Evolutionary conservation across 306 rosid species (phyloP).

Genomic region (Coriaria nepalensis): DNA sequence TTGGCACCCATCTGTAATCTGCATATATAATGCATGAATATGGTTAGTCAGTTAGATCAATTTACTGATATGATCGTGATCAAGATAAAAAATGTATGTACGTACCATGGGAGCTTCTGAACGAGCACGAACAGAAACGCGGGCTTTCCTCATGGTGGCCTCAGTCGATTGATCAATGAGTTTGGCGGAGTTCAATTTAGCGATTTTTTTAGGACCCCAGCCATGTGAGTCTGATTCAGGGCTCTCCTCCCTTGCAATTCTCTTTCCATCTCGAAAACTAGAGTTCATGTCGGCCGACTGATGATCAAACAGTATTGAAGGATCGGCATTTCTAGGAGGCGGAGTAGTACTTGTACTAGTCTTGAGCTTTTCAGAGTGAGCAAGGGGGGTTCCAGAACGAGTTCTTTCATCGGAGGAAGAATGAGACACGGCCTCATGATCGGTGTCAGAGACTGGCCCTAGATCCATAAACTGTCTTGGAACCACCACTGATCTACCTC

Average conservation of each 20-base stretch:
- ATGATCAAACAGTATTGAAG: not conserved
- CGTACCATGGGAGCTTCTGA: conserved; percentile 92
- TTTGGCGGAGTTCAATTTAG: conserved; percentile 26
- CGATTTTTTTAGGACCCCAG: conserved; percentile 51
- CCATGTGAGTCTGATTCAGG: conserved; percentile 60
- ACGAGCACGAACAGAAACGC: conserved; percentile 91
- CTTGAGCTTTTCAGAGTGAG: conserved; percentile 7
- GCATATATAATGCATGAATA: not conserved
- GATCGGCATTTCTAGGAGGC: too few species aligned
- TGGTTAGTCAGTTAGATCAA: too few species aligned
- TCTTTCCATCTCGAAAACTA: conserved; percentile 22
- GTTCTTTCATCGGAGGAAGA: conserved; percentile 76
- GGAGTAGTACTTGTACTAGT: too few species aligned
- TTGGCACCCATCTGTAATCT: conserved; percentile 98
- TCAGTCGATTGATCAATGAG: conserved; percentile 46
- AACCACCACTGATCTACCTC: conserved; percentile 23
- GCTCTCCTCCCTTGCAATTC: conserved; percentile 52
- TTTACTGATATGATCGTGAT: not conserved
- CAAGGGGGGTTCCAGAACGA: conserved; percentile 49
- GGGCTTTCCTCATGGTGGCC: conserved; percentile 95
- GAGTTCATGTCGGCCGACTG: conserved; percentile 4
- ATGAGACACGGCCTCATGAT: conserved; percentile 33
- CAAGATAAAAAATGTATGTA: not conserved
- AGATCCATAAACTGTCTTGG: conserved; percentile 57
- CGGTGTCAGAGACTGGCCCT: conserved; percentile 35